Base-by-base conservation (phyloP, 768 basidiomycete genomes). In the Fistulinella prunicolor region DNA sequence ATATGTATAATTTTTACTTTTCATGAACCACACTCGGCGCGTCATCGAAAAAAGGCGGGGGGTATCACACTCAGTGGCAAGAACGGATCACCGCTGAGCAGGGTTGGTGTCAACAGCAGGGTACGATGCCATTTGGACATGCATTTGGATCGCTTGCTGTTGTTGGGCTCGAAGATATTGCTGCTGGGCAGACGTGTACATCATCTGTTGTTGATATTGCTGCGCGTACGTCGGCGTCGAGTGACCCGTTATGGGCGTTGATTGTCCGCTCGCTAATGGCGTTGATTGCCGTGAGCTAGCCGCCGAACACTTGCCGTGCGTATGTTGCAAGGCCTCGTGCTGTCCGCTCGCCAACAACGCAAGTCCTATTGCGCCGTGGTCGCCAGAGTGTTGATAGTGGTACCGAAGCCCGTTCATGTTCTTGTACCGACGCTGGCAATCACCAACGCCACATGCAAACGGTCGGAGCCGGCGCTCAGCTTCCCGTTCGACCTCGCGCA, bases 321-420 rank as follows among this genome's bases (percentile, higher is more conserved):
- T 23, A 26, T 73, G 63, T 46, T 67, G 69, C 20, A 81, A 50
- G 52, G 78, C 80, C 48, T 79, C 78, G 59, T 82, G 87, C 55
- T 82, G 73, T 3, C 89, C 88, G 44, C 79, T 80, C 4, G 90
- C 89, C 37, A 97, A 77, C 58, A 96, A 71, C 37, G 84, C 81
- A 0, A 97, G 74, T 6, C 96, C 96, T 35, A 91, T 77, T 6
- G 88, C 86, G 4, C 95, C 95, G 67, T 98, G 96, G 36, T 94
- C 92, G 10, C 94, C 95, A 19, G 88, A 88, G 69, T 98, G 95
- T 67, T 94, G 89, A 64, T 97, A 98, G 69, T 98, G 95, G 54
- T 98, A 98, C 60, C 89, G 71, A 53, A 97, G 72, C 0, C 95
- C 95, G 67, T 97, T 97, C 94, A 97, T 95, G 64, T 99, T 97